phyloP scores from a whole-genome alignment of 495 filamentous ascomycete genomes.

The Penicillium ochrochloron region DNA sequence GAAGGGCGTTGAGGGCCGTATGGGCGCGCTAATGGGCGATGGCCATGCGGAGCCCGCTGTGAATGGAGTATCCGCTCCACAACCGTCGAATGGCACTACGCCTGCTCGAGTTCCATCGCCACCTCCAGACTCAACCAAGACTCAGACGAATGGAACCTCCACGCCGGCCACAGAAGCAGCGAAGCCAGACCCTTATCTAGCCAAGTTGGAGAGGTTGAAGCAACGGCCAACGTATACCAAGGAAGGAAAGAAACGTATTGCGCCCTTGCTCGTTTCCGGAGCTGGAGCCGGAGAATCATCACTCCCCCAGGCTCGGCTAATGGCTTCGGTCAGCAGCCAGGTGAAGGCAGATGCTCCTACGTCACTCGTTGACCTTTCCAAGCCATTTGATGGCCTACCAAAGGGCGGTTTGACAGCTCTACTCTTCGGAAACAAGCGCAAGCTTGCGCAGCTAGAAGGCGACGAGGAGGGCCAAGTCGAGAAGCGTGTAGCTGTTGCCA shows the following conservation, averaged over 20 bases:
- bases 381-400: conserved; percentile 91
- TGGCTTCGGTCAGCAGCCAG: conserved; percentile 67
- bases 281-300: conserved; percentile 81
- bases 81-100: conserved; percentile 48
- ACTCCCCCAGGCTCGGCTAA: conserved; percentile 80
- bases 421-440: conserved; percentile 91
- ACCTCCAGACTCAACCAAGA: conserved; percentile 40
- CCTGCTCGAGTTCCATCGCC: conserved; percentile 44
- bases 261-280: conserved; percentile 87
- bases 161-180: conserved; percentile 49
- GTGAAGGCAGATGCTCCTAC: conserved; percentile 74
- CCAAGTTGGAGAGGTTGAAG: conserved; percentile 79
- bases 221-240: conserved; percentile 92
- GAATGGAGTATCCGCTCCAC: conserved; percentile 47
- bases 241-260: conserved; percentile 95
- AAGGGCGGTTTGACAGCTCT: conserved; percentile 85
- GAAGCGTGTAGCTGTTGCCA: conserved; percentile 61
- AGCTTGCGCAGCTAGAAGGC: conserved; percentile 67
- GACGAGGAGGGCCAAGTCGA: conserved; percentile 68
- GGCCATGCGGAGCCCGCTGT: conserved; percentile 37
- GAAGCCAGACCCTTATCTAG: conserved; percentile 66
- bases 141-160: conserved; percentile 46
- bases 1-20: conserved; percentile 86
- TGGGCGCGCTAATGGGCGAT: conserved; percentile 98
- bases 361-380: conserved; percentile 86